A percentile compares a stretch with the other conserved stretches of the same genome.
Conservation (phyloP, 2,329 filamentous ascomycete genomes). For the Penicillium griseofulvum region DNA sequence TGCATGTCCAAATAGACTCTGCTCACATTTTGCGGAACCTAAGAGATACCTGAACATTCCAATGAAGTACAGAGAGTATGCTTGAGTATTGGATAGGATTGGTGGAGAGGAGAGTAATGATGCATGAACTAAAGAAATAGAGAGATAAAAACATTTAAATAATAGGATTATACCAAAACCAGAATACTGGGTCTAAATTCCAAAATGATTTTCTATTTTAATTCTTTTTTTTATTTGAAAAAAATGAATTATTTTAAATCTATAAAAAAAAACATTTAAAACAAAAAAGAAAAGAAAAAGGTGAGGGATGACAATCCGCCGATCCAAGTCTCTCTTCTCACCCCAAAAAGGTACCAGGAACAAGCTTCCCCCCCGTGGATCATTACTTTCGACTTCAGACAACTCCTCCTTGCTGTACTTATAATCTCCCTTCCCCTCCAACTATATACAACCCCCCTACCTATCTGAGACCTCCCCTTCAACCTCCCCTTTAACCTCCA, state of each 20-base stretch:
- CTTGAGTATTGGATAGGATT: conserved; percentile 8
- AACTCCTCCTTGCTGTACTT: conserved; percentile 11
- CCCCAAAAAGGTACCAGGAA: conserved; percentile 16
- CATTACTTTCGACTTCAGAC: conserved; percentile 12
- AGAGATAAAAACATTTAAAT: neutral
- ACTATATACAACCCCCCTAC: conserved; percentile 6
- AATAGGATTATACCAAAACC: neutral
- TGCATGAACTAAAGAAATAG: conserved; percentile 3
- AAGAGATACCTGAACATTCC: conserved; percentile 22
- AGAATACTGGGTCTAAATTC: neutral
- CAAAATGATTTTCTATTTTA: too few species aligned
- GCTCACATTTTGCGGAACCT: conserved; percentile 26
- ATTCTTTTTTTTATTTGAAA: too few species aligned
- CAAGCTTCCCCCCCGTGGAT: conserved; percentile 18
- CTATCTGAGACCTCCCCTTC: conserved; percentile 18
- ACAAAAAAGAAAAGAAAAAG: conserved; percentile 8
- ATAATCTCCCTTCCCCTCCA: conserved; percentile 14
- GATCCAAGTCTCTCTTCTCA: conserved; percentile 12
- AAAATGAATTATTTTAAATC: neutral
- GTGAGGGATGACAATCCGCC: conserved; percentile 22
- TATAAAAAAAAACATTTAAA: neutral
- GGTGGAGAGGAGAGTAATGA: conserved; percentile 4
- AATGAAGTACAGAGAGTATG: conserved; percentile 9
- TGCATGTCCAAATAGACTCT: conserved; percentile 28
- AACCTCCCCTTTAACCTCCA: conserved; percentile 12